Base-by-base conservation (phyloP, 768 basidiomycete genomes). In the Xerocomellus amylosporus region DNA sequence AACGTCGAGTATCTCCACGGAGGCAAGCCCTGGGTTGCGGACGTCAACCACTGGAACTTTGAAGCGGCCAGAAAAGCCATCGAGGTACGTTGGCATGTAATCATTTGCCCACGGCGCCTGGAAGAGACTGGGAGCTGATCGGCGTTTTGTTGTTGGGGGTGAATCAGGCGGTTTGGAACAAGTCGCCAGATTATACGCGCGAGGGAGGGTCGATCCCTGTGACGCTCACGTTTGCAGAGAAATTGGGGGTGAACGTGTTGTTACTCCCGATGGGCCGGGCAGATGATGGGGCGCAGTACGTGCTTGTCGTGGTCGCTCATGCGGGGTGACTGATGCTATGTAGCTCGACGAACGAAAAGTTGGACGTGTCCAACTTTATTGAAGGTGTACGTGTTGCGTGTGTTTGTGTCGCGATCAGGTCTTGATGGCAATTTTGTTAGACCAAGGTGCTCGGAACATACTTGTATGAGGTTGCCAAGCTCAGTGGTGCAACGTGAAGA, bases 141-240 rank as follows among this genome's bases (percentile, higher is more conserved):
- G 14, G 7, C 4, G 28, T 13, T 20, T 33, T 50, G 17, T 33
- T n/a, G 22, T 33, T 37, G 51, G 28, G 20, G 14, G 5, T 46
- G 42, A 37, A 37, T 38, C 39, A 58, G 62, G 67, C 72, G 8
- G 66, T 94, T 9, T 94, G 92, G 73, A 76, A 81, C 43, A 79
- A 79, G 66, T 81, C 83, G 6, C 93, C 93, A 0, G 90, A 95
- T 67, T 75, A 87, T 54, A 93, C 88, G 2, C 83, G 93, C 39
- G 93, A 96, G 69, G 93, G 93, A n/a, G 95, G 95, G 5, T 92
- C 91, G 7, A 95, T 95, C 58, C 94, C 94, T 0, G 90, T 96
- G 30, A 95, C 93, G 5, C 78, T 98, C 53, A 95, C 93, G 2
- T 96, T 98, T 68, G 92, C 94, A 10, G 92, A 97, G 66, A 83